Evolutionary conservation across 1,284 basidiomycete species (phyloP), one percentile per base, ranked within the genome.

Genomic region (Gomphus bonarii): DNA sequence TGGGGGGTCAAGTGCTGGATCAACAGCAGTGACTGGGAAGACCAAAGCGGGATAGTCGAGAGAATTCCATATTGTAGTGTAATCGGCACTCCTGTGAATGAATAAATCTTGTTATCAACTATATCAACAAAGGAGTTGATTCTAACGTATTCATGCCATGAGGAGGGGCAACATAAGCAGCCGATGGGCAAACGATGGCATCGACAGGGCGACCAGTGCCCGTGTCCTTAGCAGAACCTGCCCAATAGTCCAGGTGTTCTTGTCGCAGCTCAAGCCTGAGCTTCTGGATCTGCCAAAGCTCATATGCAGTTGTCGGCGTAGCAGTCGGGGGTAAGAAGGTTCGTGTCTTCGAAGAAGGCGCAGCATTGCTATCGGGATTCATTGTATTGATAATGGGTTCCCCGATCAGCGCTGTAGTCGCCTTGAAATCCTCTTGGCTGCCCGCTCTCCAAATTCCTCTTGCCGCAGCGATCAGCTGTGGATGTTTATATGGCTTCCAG

Each of bases 1-100:
- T 60, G 73, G 76, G 47, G 64, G 64, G 61, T 85, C 83, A 9
- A 79, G 51, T 12, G 58, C 54, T 3, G 72, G 73, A 64, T 85
- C 79, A 16, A 82, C 82, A 50, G 66, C 74, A 0, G 81, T 78
- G 1, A 84, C 84, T 0, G 90, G 90, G 59, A 92, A 76, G 4
- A 80, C 71, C n/a, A 80, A 72, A 1, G 78, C 75, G 0, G 86
- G 75, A 62, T 82, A 88, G 65, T 91, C 87, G 25, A 87, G 74
- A 5, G 75, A 66, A 64, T 89, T 91, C 77, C 79, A 88, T 44
- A 81, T 61, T 64, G 73, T 73, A 0, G 87, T 88, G 64, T 87
- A 88, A 48, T 68, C 9, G 67, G 60, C 71, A 53, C 65, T 65
- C 43, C 82, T 82, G 42, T 40, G 12, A 25, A 28, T 20, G 43